phyloP scores from a whole-genome alignment of 2,329 filamentous ascomycete species.

The Aspergillus pseudotamarii region DNA sequence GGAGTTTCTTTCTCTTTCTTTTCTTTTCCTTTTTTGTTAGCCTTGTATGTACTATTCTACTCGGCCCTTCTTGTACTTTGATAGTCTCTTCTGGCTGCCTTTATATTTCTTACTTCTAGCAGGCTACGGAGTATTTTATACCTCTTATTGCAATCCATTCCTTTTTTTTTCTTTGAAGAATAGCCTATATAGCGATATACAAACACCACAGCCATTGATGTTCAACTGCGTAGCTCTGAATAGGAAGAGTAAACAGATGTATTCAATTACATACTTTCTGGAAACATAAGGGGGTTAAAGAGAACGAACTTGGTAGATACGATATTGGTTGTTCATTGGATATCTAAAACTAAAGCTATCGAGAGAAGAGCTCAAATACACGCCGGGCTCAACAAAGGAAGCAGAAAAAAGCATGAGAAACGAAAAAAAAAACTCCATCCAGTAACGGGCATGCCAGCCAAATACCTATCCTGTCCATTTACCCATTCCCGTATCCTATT shows the following conservation, averaged over 20 bases:
- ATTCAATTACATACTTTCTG: background rate
- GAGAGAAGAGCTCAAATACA: background rate
- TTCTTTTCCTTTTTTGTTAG: conserved; percentile 1
- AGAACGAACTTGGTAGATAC: background rate
- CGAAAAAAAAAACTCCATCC: conserved; percentile 18
- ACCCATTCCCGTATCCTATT: conserved; percentile 11
- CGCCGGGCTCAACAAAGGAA: background rate
- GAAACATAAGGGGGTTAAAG: background rate
- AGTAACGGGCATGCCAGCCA: conserved; percentile 9
- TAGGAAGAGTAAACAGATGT: background rate
- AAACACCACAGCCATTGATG: background rate
- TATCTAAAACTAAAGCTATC: conserved; percentile 7
- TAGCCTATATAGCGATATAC: background rate
- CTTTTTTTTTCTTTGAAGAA: background rate
- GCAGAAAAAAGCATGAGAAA: conserved; percentile 5
- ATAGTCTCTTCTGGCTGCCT: background rate
- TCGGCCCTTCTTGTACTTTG: conserved; percentile 2
- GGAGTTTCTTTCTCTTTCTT: conserved; percentile 10
- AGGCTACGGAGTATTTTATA: conserved; percentile 12
- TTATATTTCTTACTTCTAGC: conserved; percentile 11
- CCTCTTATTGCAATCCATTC: background rate
- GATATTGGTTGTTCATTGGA: conserved; percentile 2
- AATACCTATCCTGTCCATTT: conserved; percentile 14
- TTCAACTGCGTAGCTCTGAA: background rate
- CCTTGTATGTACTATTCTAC: conserved; percentile 4